Evolutionary conservation across 1,139 yeast species (phyloP).

Genomic region (Candida sp.): DNA sequence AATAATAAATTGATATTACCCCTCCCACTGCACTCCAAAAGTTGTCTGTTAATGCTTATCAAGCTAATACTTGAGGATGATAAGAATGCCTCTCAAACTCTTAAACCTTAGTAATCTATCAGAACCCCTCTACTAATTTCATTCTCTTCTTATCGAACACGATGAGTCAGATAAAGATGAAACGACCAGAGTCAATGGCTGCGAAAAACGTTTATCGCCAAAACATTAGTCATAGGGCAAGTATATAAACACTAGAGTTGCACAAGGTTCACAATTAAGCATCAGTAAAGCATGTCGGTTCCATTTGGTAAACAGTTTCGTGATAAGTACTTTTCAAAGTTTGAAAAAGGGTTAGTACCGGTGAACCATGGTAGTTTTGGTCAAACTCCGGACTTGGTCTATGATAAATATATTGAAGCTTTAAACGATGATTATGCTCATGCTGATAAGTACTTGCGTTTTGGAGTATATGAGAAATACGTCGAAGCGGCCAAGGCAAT

Average conservation of each 20-base stretch:
- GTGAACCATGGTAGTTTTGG: conserved; percentile 61
- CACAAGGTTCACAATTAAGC: neutral
- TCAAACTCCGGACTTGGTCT: conserved; percentile 38
- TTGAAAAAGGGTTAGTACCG: conserved; percentile 33
- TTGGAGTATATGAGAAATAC: conserved; percentile 20
- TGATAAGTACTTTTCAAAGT: conserved; percentile 37
- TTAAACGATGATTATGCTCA: conserved; percentile 24
- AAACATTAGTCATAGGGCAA: neutral
- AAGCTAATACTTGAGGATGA: too few species aligned
- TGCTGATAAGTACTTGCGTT: conserved; percentile 40
- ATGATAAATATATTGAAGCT: conserved; percentile 20
- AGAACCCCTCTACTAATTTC: neutral
- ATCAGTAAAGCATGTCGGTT: neutral
- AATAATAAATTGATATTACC: too few species aligned
- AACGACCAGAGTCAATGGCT: neutral
- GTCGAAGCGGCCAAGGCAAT: conserved; percentile 27
- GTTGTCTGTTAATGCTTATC: too few species aligned
- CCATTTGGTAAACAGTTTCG: conserved; percentile 55
- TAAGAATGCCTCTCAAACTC: too few species aligned
- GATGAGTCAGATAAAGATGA: neutral
- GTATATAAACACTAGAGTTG: neutral
- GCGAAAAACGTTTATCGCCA: neutral
- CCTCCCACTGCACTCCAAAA: too few species aligned
- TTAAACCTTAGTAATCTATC: neutral
- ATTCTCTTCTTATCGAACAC: too few species aligned